Conservation (phyloP, 2,329 filamentous ascomycete species). For the Helotiales sp. region DNA sequence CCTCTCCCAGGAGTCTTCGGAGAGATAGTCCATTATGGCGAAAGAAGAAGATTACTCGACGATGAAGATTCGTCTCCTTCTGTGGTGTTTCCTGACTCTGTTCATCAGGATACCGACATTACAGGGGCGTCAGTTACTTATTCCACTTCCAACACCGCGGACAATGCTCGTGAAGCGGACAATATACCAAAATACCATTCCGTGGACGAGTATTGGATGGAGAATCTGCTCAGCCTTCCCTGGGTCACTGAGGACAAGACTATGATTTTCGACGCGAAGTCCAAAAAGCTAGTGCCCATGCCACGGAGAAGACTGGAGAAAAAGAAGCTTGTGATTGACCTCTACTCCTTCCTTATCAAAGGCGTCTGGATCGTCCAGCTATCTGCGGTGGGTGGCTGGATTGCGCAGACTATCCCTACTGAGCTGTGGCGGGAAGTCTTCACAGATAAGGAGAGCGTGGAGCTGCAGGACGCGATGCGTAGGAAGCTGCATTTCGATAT, state of each 20-base stretch:
- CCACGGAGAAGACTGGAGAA: neutral
- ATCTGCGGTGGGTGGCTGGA: neutral
- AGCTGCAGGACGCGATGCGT: neutral
- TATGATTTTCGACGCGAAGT: neutral
- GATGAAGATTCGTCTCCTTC: neutral
- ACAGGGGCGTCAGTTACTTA: neutral
- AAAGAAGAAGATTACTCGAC: neutral
- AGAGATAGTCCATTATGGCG: neutral
- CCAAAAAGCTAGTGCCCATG: neutral
- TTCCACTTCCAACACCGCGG: neutral
- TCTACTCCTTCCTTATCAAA: neutral
- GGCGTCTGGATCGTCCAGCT: slow-evolving; percentile 1
- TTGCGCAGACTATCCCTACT: neutral
- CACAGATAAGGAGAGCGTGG: neutral
- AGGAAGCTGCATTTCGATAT: slow-evolving; percentile 1
- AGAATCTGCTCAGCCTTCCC: neutral
- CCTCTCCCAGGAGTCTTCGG: neutral
- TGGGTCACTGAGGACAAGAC: neutral
- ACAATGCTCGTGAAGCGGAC: too few species aligned
- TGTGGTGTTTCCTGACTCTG: neutral
- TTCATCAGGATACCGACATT: neutral
- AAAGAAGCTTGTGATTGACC: slow-evolving; percentile 6
- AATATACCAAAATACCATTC: neutral
- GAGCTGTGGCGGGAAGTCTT: slow-evolving; percentile 15
- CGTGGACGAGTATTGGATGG: neutral